These are phyloP conservation scores for Exophiala alcalophila DNA, from an alignment of 2,329 filamentous ascomycete species.

Conservation along the genomic window DNA sequence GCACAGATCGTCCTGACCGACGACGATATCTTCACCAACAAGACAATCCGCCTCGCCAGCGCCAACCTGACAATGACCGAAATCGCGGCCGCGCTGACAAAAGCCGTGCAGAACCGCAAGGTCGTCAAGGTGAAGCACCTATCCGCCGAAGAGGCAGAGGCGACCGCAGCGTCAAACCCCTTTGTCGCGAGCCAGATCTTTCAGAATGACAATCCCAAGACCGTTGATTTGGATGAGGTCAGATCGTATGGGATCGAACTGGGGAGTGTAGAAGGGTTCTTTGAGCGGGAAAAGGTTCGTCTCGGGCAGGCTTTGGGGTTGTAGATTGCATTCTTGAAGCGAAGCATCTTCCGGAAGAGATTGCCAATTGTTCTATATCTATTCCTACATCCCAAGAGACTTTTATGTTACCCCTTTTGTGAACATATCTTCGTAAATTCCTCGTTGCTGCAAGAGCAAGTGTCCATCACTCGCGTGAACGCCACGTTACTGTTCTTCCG, in stretches of 20 bases:
- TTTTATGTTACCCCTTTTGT: too few relatives aligned
- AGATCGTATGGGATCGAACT: constrained; percentile 7
- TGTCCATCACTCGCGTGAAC: too few relatives aligned
- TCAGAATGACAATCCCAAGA: constrained; percentile 1
- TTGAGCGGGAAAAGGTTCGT: constrained; percentile 5
- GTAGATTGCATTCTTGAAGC: too few relatives aligned
- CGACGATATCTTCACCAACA: constrained; percentile 5
- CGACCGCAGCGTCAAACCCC: constrained; percentile 1
- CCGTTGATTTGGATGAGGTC: constrained; percentile 11
- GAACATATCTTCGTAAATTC: too few relatives aligned
- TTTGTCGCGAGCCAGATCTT: constrained; percentile 12
- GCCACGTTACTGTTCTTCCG: too few relatives aligned
- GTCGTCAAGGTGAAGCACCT: constrained; percentile 9
- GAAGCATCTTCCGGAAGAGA: too few relatives aligned
- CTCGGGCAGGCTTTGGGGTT: constrained; percentile 6
- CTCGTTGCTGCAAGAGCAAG: too few relatives aligned
- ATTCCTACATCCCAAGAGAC: too few relatives aligned
- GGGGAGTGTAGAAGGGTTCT: constrained; percentile 11
- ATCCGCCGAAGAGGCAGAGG: constrained; percentile 5
- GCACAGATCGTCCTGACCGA: constrained; percentile 5
- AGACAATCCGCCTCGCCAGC: constrained; percentile 8
- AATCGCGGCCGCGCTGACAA: constrained; percentile 5
- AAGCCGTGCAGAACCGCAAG: constrained; percentile 2
- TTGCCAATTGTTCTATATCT: too few relatives aligned
- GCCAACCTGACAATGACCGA: constrained; percentile 6